phyloP scores from a whole-genome alignment of 2,329 filamentous ascomycete species.

The Phialemoniopsis sp. region DNA sequence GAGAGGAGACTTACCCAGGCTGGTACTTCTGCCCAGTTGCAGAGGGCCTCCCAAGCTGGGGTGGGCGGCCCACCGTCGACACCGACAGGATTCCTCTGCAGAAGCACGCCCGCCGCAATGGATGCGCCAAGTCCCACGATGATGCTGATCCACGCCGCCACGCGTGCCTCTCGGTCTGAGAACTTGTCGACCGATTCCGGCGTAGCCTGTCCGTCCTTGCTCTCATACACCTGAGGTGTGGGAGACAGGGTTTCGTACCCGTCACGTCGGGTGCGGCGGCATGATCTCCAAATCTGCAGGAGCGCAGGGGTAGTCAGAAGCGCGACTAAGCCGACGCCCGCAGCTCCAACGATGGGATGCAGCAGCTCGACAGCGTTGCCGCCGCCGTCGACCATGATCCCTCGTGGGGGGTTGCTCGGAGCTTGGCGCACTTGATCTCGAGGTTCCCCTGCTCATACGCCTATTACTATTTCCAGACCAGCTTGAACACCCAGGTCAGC shows the following conservation, averaged over 20 bases:
- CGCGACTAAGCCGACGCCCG: slow-evolving; percentile 7
- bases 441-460: not conserved
- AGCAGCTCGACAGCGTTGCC: not conserved
- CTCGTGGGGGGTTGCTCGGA: not conserved
- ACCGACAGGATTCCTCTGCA: not conserved
- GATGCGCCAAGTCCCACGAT: slow-evolving; percentile 17
- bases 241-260: slow-evolving; percentile 12
- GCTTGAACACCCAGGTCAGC: not conserved
- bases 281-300: slow-evolving; percentile 6
- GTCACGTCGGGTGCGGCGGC: slow-evolving; percentile 5
- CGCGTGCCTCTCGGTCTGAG: slow-evolving; percentile 18
- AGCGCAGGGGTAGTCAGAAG: slow-evolving; percentile 13
- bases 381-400: not conserved
- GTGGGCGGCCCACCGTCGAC: no score
- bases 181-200: slow-evolving; percentile 23
- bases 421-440: not conserved
- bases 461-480: not conserved
- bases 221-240: slow-evolving; percentile 18
- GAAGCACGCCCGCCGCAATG: slow-evolving; percentile 14
- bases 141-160: slow-evolving; percentile 16
- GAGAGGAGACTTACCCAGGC: slow-evolving; percentile 13
- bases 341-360: slow-evolving; percentile 1
- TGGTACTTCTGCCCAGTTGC: slow-evolving; percentile 14
- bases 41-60: slow-evolving; percentile 1
- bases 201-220: slow-evolving; percentile 23